These are phyloP conservation scores for Medicago lupulina DNA, from an alignment of 306 rosid genomes.

Conservation along the genomic window DNA sequence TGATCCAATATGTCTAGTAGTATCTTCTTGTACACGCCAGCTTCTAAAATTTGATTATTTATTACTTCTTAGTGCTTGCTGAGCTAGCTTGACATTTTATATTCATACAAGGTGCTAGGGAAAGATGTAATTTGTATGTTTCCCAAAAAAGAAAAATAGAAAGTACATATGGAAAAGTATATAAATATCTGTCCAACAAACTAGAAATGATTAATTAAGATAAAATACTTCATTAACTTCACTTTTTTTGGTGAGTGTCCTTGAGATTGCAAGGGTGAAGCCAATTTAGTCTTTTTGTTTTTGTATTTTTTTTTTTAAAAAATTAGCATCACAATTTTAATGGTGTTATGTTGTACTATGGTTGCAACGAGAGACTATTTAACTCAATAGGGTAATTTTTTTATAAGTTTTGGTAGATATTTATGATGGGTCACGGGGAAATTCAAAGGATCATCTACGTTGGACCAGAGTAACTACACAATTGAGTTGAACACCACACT, in stretches of 20 bases:
- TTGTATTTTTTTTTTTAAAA: too few species aligned
- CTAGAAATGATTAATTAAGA: background rate
- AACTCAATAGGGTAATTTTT: too few species aligned
- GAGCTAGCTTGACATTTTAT: background rate
- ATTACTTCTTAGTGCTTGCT: conserved; percentile 9
- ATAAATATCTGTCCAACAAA: background rate
- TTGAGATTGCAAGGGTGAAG: too few species aligned
- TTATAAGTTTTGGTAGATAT: too few species aligned
- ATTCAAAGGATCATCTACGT: too few species aligned
- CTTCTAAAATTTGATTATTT: background rate
- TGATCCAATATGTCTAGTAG: background rate
- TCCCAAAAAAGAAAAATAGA: too few species aligned
- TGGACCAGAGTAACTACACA: too few species aligned
- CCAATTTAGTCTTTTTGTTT: too few species aligned
- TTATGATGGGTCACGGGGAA: too few species aligned
- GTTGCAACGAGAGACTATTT: too few species aligned
- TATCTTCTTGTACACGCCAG: conserved; percentile 3
- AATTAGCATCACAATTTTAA: background rate
- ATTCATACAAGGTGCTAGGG: background rate
- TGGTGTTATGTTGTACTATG: too few species aligned
- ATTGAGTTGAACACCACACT: too few species aligned
- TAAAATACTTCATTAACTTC: background rate
- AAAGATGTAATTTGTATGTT: background rate
- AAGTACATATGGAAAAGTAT: background rate
- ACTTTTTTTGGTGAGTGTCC: background rate